Conservation (phyloP, 345 rosid genomes). For the Arabidopsis arenosa region DNA sequence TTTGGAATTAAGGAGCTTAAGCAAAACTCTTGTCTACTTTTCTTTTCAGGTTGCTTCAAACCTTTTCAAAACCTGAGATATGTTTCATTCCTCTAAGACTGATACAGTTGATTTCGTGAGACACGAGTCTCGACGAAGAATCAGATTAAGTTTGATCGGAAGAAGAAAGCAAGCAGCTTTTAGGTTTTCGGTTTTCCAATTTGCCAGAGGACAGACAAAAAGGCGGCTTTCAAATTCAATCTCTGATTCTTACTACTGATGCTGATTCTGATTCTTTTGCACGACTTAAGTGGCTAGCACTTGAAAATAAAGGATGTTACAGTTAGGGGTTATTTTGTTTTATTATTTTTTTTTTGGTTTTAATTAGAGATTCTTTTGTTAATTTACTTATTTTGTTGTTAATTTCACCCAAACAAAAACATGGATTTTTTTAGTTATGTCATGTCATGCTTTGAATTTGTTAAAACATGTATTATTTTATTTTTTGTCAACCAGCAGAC, state of each 20-base stretch:
- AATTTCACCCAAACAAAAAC: too few species aligned
- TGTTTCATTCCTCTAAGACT: constrained; percentile 20
- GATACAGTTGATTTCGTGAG: neutral
- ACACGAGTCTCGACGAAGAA: constrained; percentile 6
- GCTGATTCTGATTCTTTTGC: constrained; percentile 30
- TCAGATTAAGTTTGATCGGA: neutral
- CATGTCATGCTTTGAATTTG: too few species aligned
- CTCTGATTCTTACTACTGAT: constrained; percentile 19
- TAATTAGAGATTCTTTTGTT: too few species aligned
- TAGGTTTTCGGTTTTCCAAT: neutral
- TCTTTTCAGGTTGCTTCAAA: constrained; percentile 64
- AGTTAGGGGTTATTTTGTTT: too few species aligned
- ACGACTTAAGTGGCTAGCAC: constrained; percentile 23
- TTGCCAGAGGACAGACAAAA: constrained; percentile 18
- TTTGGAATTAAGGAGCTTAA: neutral
- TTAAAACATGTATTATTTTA: too few species aligned
- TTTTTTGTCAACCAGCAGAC: too few species aligned
- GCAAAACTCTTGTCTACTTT: neutral
- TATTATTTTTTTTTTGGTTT: too few species aligned
- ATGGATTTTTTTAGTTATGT: too few species aligned
- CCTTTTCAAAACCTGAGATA: constrained; percentile 52
- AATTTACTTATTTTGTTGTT: too few species aligned
- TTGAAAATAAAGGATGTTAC: constrained; percentile 18
- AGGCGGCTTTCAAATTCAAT: constrained; percentile 3
- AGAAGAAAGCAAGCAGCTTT: constrained; percentile 5